Conservation (phyloP, 169 alveolate species). For the Nephromyces sp. region DNA sequence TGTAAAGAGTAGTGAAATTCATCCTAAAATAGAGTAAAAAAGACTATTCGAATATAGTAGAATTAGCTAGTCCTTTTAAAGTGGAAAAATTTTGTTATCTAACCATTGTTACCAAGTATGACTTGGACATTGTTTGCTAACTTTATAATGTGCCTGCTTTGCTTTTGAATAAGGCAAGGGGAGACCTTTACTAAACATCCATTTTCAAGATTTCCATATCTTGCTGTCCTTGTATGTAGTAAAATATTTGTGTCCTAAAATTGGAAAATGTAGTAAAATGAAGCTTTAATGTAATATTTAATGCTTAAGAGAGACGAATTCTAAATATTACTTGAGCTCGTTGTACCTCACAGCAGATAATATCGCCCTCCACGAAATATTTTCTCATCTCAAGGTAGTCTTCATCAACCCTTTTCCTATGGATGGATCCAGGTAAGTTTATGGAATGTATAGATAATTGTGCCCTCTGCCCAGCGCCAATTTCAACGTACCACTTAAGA, state of each 20-base stretch:
- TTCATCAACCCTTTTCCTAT: conserved; percentile 14
- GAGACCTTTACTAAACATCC: conserved; percentile 60
- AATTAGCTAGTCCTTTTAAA: too few relatives aligned
- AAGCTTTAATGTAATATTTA: background rate
- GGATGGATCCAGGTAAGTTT: conserved; percentile 3
- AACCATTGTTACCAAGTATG: conserved; percentile 68
- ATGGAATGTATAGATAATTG: background rate
- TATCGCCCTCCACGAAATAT: conserved; percentile 3
- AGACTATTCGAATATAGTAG: too few relatives aligned
- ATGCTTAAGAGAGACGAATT: too few relatives aligned
- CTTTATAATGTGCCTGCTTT: conserved; percentile 55
- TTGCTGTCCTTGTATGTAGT: conserved; percentile 66
- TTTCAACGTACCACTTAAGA: background rate
- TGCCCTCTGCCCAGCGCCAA: background rate
- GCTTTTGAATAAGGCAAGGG: conserved; percentile 53
- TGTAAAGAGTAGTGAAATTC: too few relatives aligned
- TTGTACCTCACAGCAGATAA: conserved; percentile 31
- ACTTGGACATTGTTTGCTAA: conserved; percentile 49
- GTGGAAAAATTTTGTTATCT: too few relatives aligned
- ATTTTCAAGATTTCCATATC: conserved; percentile 65
- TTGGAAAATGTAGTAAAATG: background rate
- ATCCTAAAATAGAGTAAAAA: too few relatives aligned
- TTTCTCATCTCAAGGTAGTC: conserved; percentile 14
- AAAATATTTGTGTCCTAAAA: conserved; percentile 6
- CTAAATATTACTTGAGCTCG: background rate